Conservation (phyloP, 2,329 filamentous ascomycete genomes). For the Metarhizium rileyi region DNA sequence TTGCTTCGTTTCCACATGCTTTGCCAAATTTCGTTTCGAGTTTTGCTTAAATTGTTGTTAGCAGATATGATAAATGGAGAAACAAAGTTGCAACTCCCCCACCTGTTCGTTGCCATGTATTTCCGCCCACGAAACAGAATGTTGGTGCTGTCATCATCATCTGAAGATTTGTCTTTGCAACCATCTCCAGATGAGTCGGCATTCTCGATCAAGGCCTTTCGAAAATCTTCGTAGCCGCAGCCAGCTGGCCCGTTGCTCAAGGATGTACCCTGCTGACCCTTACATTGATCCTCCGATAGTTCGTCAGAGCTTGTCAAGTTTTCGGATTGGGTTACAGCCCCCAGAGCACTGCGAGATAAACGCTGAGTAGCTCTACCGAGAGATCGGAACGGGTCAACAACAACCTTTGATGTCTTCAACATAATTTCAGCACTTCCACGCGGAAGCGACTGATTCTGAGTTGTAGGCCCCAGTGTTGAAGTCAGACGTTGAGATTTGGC, state of each 20-base stretch:
- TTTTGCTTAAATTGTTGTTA: constrained; percentile 21
- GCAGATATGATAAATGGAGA: background rate
- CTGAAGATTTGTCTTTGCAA: constrained; percentile 17
- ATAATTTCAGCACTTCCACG: constrained; percentile 3
- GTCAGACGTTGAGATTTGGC: constrained; percentile 7
- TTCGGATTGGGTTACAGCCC: constrained; percentile 25
- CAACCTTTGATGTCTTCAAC: constrained; percentile 2
- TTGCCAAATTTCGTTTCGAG: constrained; percentile 37
- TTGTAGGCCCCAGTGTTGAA: background rate
- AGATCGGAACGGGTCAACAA: constrained; percentile 14
- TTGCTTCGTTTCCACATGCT: constrained; percentile 42
- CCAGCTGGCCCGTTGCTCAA: constrained; percentile 16
- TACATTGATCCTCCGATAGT: constrained; percentile 12
- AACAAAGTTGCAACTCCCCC: constrained; percentile 9
- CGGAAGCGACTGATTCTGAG: background rate
- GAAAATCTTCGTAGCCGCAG: constrained; percentile 18
- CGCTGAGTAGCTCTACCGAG: constrained; percentile 10
- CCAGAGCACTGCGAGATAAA: constrained; percentile 14
- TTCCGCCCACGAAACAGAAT: constrained; percentile 30
- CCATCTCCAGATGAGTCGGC: constrained; percentile 3
- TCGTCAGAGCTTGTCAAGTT: constrained; percentile 16
- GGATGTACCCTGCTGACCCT: constrained; percentile 13
- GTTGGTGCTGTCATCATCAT: constrained; percentile 24
- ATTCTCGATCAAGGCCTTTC: constrained; percentile 12
- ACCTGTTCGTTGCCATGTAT: constrained; percentile 20